Conservation (phyloP, 768 basidiomycete genomes). For the Pilatotrama ljubarskyi region DNA sequence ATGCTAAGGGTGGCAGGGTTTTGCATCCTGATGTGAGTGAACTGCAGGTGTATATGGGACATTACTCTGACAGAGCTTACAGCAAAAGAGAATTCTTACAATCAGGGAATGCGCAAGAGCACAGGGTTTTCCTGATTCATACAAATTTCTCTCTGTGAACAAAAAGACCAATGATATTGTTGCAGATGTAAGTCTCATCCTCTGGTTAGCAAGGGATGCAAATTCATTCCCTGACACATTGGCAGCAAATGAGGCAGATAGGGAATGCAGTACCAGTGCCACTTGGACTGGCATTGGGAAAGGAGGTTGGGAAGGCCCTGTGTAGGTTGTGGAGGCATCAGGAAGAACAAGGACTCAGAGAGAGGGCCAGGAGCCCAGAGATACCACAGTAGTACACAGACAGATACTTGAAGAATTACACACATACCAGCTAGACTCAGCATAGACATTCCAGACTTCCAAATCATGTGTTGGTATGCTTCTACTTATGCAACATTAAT, state of each 20-base stretch:
- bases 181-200: constrained; percentile 49
- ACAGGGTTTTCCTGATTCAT: constrained; percentile 77
- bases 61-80: neutral
- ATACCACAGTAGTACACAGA: no score
- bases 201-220: neutral
- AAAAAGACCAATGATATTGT: constrained; percentile 36
- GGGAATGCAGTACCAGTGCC: constrained; percentile 81
- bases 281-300: constrained; percentile 63
- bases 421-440: no score
- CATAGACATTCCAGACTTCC: no score
- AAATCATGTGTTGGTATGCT: no score
- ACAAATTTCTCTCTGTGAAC: constrained; percentile 57
- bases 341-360: constrained; percentile 29
- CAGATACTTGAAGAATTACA: no score
- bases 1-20: constrained; percentile 45
- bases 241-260: constrained; percentile 72
- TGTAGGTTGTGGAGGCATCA: constrained; percentile 46
- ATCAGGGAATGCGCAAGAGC: constrained; percentile 70
- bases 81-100: constrained; percentile 74
- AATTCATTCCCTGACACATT: constrained; percentile 8
- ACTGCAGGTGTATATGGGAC: neutral
- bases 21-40: constrained; percentile 47
- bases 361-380: constrained; percentile 17
- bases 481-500: neutral
- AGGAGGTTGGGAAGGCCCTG: constrained; percentile 44